Evolutionary conservation across 768 basidiomycete genomes (phyloP), one percentile per base, ranked within the genome.

Genomic region (Mrakia frigida): DNA sequence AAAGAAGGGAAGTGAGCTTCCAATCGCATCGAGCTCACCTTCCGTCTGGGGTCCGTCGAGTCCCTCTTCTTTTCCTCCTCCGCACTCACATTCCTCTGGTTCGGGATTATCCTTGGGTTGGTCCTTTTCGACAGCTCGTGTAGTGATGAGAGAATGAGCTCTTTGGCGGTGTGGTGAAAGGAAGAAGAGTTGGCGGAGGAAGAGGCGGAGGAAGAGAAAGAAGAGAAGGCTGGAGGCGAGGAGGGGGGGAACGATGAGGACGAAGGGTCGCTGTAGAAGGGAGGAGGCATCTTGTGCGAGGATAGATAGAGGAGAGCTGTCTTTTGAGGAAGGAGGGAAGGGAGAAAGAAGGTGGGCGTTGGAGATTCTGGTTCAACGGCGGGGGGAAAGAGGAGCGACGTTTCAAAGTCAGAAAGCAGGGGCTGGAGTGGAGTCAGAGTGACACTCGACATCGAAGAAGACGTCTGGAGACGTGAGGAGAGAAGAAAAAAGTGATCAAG

Each of bases 61-160:
- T 35, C 16, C 39, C 10, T 25, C 13, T 13, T 16, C 25, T 13
- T 25, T n/a, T 13, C 9, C 25, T 13, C 25, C 56, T 56, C 23
- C 6, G 16, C 6, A 68, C 65, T 68, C 37, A 68, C 65, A 25
- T 68, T 43, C 21, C 74, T n/a, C 33, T 75, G 43, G 41, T 67
- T 74, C 2, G 61, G 63, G 3, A 67, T 33, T 28, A 74, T 74
- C 28, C 73, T 25, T n/a, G 28, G 60, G 63, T 50, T 74, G 18
- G 61, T 46, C 14, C 70, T 28, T 50, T 37, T 53, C 3, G 52
- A 46, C 1, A 72, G 70, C 28, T 33, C 69, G 4, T 70, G 65
- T 9, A 68, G 13, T 5, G 39, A 68, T 1, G 65, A 39, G 6
- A 11, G 11, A 16, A 68, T 3, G 65, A 41, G 61, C 13, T 37